These are phyloP conservation scores for Circinella umbellata DNA, from an alignment of 371 early-diverging fungal genomes.

Conservation along the genomic window DNA sequence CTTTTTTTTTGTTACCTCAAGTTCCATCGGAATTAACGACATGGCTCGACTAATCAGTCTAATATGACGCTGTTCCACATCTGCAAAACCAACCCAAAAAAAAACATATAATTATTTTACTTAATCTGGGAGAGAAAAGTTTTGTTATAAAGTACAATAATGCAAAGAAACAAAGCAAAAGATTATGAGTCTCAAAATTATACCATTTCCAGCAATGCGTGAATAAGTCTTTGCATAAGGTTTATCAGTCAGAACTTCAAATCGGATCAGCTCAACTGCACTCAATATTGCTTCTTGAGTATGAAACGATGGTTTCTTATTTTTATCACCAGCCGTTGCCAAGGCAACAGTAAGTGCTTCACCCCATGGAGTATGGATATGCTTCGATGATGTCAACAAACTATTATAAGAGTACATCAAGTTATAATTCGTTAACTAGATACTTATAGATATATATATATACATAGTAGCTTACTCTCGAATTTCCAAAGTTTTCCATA, in stretches of 20 bases:
- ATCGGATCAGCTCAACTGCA: conserved; percentile 66
- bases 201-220: conserved; percentile 45
- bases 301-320: conserved; percentile 19
- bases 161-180: background rate
- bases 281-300: conserved; percentile 63
- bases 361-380: conserved; percentile 56
- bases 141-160: background rate
- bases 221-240: conserved; percentile 59
- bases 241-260: conserved; percentile 56
- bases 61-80: conserved; percentile 40
- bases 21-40: conserved; percentile 56
- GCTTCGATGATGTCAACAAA: conserved; percentile 52
- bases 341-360: conserved; percentile 44
- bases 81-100: conserved; percentile 9
- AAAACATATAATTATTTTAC: too few relatives aligned
- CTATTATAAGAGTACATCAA: conserved; percentile 21
- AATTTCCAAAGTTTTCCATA: conserved; percentile 58
- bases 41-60: conserved; percentile 62
- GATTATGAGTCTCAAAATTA: background rate
- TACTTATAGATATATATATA: background rate
- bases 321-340: background rate
- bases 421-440: background rate
- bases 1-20: conserved; percentile 34
- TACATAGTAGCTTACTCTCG: conserved; percentile 43
- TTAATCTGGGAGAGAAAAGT: too few relatives aligned